Evolutionary conservation across 1,139 yeast genomes (phyloP), one percentile per base, ranked within the genome.

Genomic region (Diutina ranongensis): DNA sequence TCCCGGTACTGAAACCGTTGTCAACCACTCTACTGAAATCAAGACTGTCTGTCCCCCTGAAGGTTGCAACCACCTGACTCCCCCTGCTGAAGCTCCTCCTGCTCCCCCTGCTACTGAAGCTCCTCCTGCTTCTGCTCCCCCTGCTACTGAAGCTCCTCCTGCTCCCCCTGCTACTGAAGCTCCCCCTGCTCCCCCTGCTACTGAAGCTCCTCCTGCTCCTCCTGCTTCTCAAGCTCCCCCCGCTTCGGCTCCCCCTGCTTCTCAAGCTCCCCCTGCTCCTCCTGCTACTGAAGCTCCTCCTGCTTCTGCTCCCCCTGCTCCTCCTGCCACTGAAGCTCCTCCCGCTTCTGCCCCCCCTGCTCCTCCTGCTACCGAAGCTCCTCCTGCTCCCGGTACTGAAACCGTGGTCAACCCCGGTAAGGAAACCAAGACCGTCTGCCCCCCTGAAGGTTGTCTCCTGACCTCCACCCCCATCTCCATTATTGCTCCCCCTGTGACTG

Each of bases 371-470:
- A 25, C 28, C 28, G 28, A n/a, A n/a, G n/a, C n/a, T n/a, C n/a
- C n/a, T n/a, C n/a, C n/a, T n/a, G n/a, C n/a, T n/a, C n/a, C n/a
- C n/a, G 31, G 12, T 12, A 27, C 31, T 27, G 31, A 27, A 27
- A 35, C 27, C 28, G 18, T 21, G 7, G 32, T 27, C 13, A 5
- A 5, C 34, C 34, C 34, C 34, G 15, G 34, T n/a, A 31, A 12
- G 8, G 4, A 7, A 15, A 21, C 28, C 28, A 4, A 18, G 3
- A 21, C 31, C 40, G 13, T 15, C 40, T 21, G 28, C 40, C 31
- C 42, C 42, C 42, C 42, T 25, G 40, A 35, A 35, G 40, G 40
- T 21, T 35, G 40, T 18, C 4, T 15, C 5, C 15, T 15, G 15
- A 15, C 13, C 13, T 4, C 13, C 13, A 31, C 34, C 34, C 34